Percentiles rank a stretch among this genome's conserved stretches.
phyloP scores from a whole-genome alignment of 2,329 filamentous ascomycete species.

The Didymella pomorum region DNA sequence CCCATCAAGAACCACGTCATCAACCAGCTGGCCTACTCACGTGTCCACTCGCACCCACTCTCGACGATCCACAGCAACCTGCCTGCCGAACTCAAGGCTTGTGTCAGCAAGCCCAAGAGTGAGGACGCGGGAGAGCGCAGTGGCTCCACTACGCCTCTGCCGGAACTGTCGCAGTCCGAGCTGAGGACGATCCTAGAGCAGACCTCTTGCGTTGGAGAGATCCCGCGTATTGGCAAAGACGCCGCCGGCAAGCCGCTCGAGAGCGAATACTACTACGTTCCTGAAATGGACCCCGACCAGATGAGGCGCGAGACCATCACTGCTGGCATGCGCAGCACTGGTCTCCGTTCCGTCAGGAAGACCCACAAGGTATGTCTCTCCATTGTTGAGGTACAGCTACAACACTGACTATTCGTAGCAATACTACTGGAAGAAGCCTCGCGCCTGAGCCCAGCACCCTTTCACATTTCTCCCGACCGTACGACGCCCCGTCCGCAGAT shows the following conservation, averaged over 20 bases:
- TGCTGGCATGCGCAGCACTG: constrained; percentile 85
- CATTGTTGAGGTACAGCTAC: too few relatives aligned
- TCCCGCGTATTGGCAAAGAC: constrained; percentile 90
- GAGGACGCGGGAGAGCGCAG: constrained; percentile 28
- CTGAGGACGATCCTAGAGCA: constrained; percentile 76
- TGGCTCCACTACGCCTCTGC: constrained; percentile 32
- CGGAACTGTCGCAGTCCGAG: constrained; percentile 52
- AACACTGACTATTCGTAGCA: constrained; percentile 57
- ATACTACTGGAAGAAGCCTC: constrained; percentile 75
- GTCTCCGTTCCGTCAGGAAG: constrained; percentile 87
- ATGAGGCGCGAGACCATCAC: constrained; percentile 83
- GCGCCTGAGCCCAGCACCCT: constrained; percentile 34
- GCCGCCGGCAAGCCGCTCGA: constrained; percentile 92
- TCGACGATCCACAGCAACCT: constrained; percentile 89
- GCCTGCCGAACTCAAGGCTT: constrained; percentile 64
- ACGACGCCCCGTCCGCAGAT: not conserved
- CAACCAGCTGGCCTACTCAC: constrained; percentile 95
- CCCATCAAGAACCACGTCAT: constrained; percentile 83
- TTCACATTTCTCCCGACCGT: not conserved
- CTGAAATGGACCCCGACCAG: constrained; percentile 82
- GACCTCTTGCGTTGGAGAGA: constrained; percentile 84
- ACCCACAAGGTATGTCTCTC: constrained; percentile 92
- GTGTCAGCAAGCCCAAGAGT: constrained; percentile 31
- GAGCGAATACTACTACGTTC: constrained; percentile 96
- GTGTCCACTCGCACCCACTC: constrained; percentile 87